Evolutionary conservation across 1,284 basidiomycete genomes (phyloP), one percentile per base, ranked within the genome.

Genomic region (Pisolithus thermaeus): DNA sequence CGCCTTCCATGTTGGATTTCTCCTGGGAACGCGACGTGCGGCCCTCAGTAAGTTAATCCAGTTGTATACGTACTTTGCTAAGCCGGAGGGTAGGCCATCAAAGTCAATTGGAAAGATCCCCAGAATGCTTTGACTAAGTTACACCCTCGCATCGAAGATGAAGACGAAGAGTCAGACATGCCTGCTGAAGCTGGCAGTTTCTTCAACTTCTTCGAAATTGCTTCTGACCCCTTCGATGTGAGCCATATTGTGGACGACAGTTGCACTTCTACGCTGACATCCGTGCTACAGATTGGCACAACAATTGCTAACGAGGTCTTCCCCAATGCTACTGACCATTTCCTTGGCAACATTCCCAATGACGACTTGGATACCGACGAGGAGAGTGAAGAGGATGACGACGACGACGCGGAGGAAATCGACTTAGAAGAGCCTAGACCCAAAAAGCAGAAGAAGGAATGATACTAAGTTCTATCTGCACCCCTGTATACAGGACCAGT

Each of bases 151-250:
- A 76, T 81, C 47, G 59, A 64, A 28, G 78, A 77, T 50, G 82
- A 82, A 37, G 81, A 70, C 23, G 71, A 69, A 44, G 72, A 82
- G 14, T 76, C 80, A 22, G 80, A 83, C 44, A 60, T 77, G 47
- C 70, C 75, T 47, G 72, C 74, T 28, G 90, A 92, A 52, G 71
- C 78, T 45, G 91, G 92, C 51, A 90, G 84, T 62, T 92, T 94
- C 74, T 94, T 94, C 79, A 90, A 91, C 71, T 86, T 84, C 61
- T 92, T 94, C 59, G 90, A 89, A 67, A 66, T 77, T 51, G 73
- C 74, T 16, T 64, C 73, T 28, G 88, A 90, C 61, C 76, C 78
- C 9, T 78, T 73, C 55, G 85, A 89, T 58, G 87, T 89, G 60
- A 70, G 84, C 76, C 47, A 45, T n/a, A 18, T 27, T 38, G 2